phyloP scores from a whole-genome alignment of 2,329 filamentous ascomycete species.

The Phyllosticta citriasiana region DNA sequence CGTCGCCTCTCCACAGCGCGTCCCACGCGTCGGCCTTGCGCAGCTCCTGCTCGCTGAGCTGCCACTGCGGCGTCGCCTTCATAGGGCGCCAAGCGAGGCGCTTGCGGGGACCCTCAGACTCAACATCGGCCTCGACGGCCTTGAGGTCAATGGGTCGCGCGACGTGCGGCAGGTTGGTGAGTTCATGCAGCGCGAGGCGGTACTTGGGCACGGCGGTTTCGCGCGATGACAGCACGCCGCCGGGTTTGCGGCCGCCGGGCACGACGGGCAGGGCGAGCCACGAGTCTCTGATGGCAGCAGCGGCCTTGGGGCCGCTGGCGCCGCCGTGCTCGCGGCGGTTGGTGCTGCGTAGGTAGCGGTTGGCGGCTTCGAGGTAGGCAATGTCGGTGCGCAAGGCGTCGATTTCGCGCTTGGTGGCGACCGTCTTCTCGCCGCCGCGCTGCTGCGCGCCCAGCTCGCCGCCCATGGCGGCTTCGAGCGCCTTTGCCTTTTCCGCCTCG shows the following conservation, averaged over 20 bases:
- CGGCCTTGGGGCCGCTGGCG: neutral
- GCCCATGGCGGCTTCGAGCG: constrained; percentile 3
- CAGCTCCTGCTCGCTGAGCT: constrained; percentile 10
- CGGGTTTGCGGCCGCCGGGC: neutral
- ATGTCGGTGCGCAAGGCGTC: constrained; percentile 8
- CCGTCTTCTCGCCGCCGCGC: constrained; percentile 9
- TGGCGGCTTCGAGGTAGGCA: constrained; percentile 5
- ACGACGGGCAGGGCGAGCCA: constrained; percentile 4
- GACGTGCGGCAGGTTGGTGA: constrained; percentile 2
- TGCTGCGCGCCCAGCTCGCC: constrained; percentile 1
- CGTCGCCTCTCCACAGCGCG: constrained; percentile 1
- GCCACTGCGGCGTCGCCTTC: constrained; percentile 11
- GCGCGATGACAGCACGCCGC: neutral
- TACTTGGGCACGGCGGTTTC: neutral
- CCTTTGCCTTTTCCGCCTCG: constrained; percentile 9
- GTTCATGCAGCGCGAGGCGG: constrained; percentile 4
- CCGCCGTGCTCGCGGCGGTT: constrained; percentile 6
- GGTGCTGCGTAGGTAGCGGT: constrained; percentile 5
- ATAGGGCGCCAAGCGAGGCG: constrained; percentile 8
- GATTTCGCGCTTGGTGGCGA: constrained; percentile 11
- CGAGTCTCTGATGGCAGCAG: neutral
- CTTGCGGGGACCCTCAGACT: neutral
- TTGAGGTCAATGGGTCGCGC: constrained; percentile 1
- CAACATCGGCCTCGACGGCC: neutral
- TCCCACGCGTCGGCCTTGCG: constrained; percentile 5